Conservation (phyloP, 768 basidiomycete species). For the Trametes gibbosa region DNA sequence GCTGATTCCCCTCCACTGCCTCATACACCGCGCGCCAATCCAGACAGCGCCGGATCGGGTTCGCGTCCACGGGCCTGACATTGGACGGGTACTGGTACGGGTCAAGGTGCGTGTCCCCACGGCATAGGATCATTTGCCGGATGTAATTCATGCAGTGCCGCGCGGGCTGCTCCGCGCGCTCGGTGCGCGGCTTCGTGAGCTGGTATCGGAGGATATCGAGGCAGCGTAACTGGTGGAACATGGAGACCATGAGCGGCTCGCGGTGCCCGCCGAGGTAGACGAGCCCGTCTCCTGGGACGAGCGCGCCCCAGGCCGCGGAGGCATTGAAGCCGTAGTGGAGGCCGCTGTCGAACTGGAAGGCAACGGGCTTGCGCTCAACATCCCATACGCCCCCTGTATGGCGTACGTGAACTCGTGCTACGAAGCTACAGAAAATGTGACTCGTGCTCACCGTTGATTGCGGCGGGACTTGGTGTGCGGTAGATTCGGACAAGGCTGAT, state of each 20-base stretch:
- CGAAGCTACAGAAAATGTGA: not conserved
- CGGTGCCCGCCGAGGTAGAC: conserved; percentile 19
- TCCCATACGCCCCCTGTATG: conserved; percentile 13
- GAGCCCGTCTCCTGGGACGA: conserved; percentile 23
- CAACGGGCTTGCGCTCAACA: conserved; percentile 19
- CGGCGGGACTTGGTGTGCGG: not conserved
- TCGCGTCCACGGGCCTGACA: conserved; percentile 14
- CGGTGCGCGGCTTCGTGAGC: conserved; percentile 11
- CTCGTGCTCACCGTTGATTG: conserved; percentile 3
- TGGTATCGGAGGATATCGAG: conserved; percentile 23
- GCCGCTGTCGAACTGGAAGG: conserved; percentile 16
- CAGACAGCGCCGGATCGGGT: conserved; percentile 15
- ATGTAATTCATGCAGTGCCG: conserved; percentile 29
- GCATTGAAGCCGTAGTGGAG: conserved; percentile 17
- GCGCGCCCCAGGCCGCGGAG: conserved; percentile 15
- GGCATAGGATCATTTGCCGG: conserved; percentile 24
- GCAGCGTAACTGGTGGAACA: conserved; percentile 28
- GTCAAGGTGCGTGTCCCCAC: conserved; percentile 25
- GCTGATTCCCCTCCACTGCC: conserved; percentile 17
- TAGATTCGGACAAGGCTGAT: not conserved
- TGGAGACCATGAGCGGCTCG: conserved; percentile 19
- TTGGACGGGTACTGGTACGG: conserved; percentile 23
- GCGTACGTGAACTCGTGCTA: not conserved
- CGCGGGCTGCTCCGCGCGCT: conserved; percentile 14
- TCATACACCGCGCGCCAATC: conserved; percentile 19